Evolutionary conservation across 768 basidiomycete genomes (phyloP), one percentile per base, ranked within the genome.

Genomic region (Strobilomyces echinocephalus): DNA sequence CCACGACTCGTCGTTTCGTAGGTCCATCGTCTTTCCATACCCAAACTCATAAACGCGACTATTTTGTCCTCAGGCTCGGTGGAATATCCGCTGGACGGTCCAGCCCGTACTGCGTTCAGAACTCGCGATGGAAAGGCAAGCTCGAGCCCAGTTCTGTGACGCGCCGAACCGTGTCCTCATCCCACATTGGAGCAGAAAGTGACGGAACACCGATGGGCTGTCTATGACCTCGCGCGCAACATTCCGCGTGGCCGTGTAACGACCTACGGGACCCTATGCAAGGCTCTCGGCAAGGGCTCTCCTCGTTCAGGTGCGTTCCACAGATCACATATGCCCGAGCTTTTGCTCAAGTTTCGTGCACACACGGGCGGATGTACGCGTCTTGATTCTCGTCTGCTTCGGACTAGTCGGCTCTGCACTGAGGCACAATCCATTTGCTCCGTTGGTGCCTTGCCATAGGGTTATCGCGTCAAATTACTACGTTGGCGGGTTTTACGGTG

Each of bases 361-460:
- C 35, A 46, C 55, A 11, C 21, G 12, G 43, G 30, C 4, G 6
- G 16, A n/a, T 31, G 8, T 31, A n/a, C 9, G 24, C 28, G 16
- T 24, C 20, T 21, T 48, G 15, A 46, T 21, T 34, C 12, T 14
- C 16, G 2, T 31, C 42, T 28, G 9, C 2, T 12, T 38, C 12
- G 8, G 6, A 30, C 50, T 15, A 81, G 85, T 85, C n/a, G 87
- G 86, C 18, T 74, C 70, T 31, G 86, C 85, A 0, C 68, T 88
- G 26, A 73, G 81, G 39, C 75, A 73, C 46, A 87, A 88, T 59
- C 85, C 86, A 0, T 88, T 87, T 64, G 76, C 77, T 5, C 86
- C 86, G 0, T 76, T 73, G 53, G 74, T 88, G 5, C 87, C 86
- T 0, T 88, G 87, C 55, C 87, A 88, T 60, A 79, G 86, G 33